These are phyloP conservation scores for Phytophthora fragariaefolia DNA, from an alignment of 352 stramenopile genomes.

Conservation along the genomic window DNA sequence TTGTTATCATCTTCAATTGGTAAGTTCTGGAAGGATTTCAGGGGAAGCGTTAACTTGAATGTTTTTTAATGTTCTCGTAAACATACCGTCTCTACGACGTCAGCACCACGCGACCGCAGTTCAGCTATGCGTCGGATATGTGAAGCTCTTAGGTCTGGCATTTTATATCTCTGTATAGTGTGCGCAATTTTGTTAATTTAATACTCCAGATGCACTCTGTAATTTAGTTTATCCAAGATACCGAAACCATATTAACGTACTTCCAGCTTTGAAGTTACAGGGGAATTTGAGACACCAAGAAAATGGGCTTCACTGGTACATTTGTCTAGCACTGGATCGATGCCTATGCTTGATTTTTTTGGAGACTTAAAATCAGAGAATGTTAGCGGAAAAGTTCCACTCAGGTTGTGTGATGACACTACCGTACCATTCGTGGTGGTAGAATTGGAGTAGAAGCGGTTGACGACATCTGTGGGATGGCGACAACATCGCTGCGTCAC, in stretches of 20 bases:
- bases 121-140: slow-evolving; percentile 77
- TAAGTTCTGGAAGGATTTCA: not conserved
- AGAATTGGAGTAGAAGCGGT: slow-evolving; percentile 51
- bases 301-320: slow-evolving; percentile 33
- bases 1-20: slow-evolving; percentile 27
- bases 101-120: slow-evolving; percentile 46
- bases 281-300: not conserved
- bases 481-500: too few species aligned
- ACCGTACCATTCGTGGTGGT: slow-evolving; percentile 60
- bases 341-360: slow-evolving; percentile 37
- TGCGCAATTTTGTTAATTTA: not conserved
- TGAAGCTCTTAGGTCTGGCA: slow-evolving; percentile 64
- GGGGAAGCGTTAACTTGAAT: not conserved
- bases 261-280: slow-evolving; percentile 39
- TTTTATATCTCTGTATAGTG: slow-evolving; percentile 53
- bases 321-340: slow-evolving; percentile 19
- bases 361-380: slow-evolving; percentile 43
- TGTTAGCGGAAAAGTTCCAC: slow-evolving; percentile 1
- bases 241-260: slow-evolving; percentile 7
- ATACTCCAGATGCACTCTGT: too few species aligned
- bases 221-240: not conserved
- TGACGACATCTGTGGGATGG: slow-evolving; percentile 30
- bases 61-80: not conserved
- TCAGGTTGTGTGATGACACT: not conserved
- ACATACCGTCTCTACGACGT: slow-evolving; percentile 39